phyloP scores from a whole-genome alignment of 176 grass and related monocot genomes.

The Alopecurus myosuroides region DNA sequence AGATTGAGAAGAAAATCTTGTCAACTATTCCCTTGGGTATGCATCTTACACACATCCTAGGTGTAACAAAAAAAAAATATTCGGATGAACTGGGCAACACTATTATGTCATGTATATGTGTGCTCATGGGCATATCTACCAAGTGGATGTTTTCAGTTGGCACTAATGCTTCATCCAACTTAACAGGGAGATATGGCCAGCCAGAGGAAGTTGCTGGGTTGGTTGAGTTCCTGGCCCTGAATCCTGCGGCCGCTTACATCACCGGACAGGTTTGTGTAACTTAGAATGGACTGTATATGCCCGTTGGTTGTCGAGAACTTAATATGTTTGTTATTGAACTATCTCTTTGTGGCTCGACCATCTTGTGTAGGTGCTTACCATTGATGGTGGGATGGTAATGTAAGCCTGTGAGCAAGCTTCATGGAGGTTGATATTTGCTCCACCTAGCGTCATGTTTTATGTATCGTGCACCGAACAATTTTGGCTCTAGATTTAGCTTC shows the following conservation, averaged over 20 bases:
- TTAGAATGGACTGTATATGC: background rate
- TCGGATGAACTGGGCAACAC: background rate
- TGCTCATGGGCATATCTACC: background rate
- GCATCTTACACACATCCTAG: background rate
- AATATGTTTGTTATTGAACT: background rate
- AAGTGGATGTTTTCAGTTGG: background rate
- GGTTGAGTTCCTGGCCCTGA: constrained; percentile 45
- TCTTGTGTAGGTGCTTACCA: constrained; percentile 39
- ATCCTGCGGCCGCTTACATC: constrained; percentile 42
- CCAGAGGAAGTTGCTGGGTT: constrained; percentile 64
- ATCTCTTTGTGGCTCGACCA: background rate
- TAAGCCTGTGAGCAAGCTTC: constrained; percentile 6
- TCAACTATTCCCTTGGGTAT: constrained; percentile 83
- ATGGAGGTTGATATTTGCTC: background rate
- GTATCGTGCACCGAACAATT: background rate
- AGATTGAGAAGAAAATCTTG: constrained; percentile 90
- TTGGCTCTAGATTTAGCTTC: constrained; percentile 16
- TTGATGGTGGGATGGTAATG: constrained; percentile 78
- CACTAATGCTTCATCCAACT: constrained; percentile 6
- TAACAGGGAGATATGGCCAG: constrained; percentile 74
- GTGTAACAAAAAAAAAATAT: background rate
- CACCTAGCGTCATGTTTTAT: background rate
- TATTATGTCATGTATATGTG: background rate
- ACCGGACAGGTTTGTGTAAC: constrained; percentile 45
- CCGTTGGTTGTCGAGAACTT: background rate